Percentiles rank a stretch among this genome's conserved stretches.
phyloP scores from a whole-genome alignment of 129 eudicot genomes.

The Flaveria ramosissima region DNA sequence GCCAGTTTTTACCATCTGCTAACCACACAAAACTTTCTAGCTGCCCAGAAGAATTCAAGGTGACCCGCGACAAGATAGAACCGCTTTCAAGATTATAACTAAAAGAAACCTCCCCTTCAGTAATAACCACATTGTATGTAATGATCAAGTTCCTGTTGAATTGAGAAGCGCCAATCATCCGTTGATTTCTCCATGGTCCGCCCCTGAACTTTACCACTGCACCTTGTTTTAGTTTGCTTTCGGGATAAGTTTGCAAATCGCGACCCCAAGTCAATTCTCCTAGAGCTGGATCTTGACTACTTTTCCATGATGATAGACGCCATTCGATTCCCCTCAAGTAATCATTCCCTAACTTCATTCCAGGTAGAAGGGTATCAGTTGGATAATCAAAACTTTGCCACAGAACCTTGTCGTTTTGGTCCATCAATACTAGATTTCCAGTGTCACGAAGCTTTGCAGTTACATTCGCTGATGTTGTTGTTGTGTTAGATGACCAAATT shows the following conservation, averaged over 20 bases:
- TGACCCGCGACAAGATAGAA: slow-evolving; percentile 15
- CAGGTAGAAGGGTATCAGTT: too few species aligned
- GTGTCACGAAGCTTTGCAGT: slow-evolving; percentile 23
- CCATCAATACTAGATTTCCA: slow-evolving; percentile 43
- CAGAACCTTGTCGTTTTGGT: slow-evolving; percentile 2
- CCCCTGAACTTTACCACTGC: slow-evolving; percentile 1
- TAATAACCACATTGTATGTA: background rate
- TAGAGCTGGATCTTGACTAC: too few species aligned
- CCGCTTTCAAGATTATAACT: slow-evolving; percentile 13
- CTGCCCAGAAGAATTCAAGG: slow-evolving; percentile 22
- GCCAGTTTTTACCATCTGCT: background rate
- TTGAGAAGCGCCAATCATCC: slow-evolving; percentile 6
- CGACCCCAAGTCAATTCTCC: too few species aligned
- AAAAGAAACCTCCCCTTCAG: slow-evolving; percentile 19
- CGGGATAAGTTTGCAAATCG: background rate
- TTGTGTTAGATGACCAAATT: slow-evolving; percentile 36
- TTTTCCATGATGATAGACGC: too few species aligned
- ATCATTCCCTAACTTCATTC: too few species aligned
- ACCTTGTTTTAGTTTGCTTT: background rate
- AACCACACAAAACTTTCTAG: slow-evolving; percentile 29
- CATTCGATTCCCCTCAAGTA: too few species aligned
- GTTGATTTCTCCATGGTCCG: slow-evolving; percentile 23
- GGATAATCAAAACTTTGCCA: too few species aligned
- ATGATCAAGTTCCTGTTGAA: background rate
- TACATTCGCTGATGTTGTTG: slow-evolving; percentile 3